These are phyloP conservation scores for Neospora caninum DNA, from an alignment of 169 alveolate species.

Conservation along the genomic window DNA sequence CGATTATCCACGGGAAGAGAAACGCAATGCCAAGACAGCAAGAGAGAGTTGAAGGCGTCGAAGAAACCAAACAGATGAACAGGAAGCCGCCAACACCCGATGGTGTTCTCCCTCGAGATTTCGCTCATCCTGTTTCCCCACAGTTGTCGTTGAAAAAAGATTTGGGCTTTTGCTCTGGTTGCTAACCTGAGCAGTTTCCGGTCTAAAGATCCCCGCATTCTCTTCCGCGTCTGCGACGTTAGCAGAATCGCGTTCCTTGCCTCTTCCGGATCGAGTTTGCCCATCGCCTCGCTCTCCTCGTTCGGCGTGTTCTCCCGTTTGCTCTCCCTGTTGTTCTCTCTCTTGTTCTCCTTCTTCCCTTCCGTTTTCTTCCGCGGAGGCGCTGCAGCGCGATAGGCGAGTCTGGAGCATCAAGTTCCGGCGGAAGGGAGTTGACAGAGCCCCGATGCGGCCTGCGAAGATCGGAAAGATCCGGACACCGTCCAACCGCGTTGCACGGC, in stretches of 20 bases:
- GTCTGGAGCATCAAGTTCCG: background rate
- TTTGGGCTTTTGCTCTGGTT: no score
- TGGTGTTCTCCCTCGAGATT: no score
- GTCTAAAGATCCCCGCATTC: background rate
- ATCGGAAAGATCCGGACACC: background rate
- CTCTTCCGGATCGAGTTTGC: background rate
- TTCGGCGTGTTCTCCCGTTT: no score
- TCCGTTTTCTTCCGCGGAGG: background rate
- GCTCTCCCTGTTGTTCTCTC: no score
- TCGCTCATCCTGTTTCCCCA: no score
- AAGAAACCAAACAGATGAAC: background rate
- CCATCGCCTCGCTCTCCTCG: background rate
- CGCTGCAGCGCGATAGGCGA: background rate
- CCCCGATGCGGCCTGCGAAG: background rate
- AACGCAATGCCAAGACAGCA: background rate
- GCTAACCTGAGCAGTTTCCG: conserved; percentile 10
- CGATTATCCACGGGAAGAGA: no score
- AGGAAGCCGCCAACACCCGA: no score
- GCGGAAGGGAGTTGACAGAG: background rate
- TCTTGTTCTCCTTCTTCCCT: no score
- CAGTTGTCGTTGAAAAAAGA: no score
- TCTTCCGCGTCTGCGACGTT: background rate
- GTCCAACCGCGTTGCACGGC: background rate
- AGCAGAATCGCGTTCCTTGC: background rate
- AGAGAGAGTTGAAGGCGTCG: background rate